Conservation (phyloP, 1,284 basidiomycete genomes). For the Cryptococcus floricola region DNA sequence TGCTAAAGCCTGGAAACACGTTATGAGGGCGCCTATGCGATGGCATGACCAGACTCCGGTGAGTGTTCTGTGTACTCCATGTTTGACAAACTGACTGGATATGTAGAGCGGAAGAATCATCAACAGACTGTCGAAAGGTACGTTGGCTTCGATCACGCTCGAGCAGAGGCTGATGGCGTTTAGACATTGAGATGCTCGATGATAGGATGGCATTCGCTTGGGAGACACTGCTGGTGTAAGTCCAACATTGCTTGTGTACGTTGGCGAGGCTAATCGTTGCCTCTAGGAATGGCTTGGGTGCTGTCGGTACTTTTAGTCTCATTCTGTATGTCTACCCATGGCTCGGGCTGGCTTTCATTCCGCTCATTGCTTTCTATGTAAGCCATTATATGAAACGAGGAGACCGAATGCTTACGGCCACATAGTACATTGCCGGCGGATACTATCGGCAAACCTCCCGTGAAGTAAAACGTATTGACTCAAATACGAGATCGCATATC, state of each 20-base stretch:
- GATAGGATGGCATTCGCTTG: conserved; percentile 23
- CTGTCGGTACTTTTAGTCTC: conserved; percentile 32
- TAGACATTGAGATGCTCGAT: conserved; percentile 35
- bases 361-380: conserved; percentile 28
- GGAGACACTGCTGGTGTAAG: conserved; percentile 25
- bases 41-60: conserved; percentile 34
- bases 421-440: conserved; percentile 21
- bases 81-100: not conserved
- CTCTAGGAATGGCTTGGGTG: conserved; percentile 15
- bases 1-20: conserved; percentile 18
- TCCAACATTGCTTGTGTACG: not conserved
- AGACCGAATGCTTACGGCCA: not conserved
- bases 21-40: conserved; percentile 22
- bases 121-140: conserved; percentile 57
- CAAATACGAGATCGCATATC: conserved; percentile 31
- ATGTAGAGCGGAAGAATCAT: conserved; percentile 57
- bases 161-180: not conserved
- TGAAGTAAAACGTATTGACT: conserved; percentile 42
- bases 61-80: conserved; percentile 12
- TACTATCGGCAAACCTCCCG: conserved; percentile 38
- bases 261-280: not conserved
- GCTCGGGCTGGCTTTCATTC: conserved; percentile 31
- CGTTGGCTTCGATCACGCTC: not conserved
- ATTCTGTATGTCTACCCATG: conserved; percentile 32
- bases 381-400: not conserved